Evolutionary conservation across 768 basidiomycete species (phyloP).

Genomic region (Cystofilobasidium capitatum): DNA sequence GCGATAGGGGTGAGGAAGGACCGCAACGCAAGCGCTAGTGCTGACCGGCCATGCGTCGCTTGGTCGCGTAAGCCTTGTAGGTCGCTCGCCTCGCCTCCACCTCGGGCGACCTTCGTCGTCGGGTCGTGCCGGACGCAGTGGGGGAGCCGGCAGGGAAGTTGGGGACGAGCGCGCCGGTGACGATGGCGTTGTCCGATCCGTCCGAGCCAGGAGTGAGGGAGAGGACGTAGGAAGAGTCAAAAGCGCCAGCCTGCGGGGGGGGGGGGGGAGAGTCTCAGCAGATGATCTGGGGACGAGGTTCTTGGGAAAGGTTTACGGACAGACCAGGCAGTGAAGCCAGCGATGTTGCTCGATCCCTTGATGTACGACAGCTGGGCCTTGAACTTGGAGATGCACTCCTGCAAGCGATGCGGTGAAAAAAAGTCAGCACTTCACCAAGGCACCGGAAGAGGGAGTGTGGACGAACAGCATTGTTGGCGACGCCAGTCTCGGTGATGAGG

Average conservation of each 20-base stretch:
- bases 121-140: background rate
- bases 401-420: no score
- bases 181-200: slow-evolving; percentile 12
- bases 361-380: slow-evolving; percentile 45
- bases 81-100: background rate
- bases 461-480: slow-evolving; percentile 49
- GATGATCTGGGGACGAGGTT: slow-evolving; percentile 15
- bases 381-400: slow-evolving; percentile 45
- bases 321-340: slow-evolving; percentile 44
- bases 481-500: slow-evolving; percentile 55
- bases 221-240: slow-evolving; percentile 48
- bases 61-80: background rate
- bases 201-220: slow-evolving; percentile 47
- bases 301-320: slow-evolving; percentile 31
- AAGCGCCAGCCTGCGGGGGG: slow-evolving; percentile 42
- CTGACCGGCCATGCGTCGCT: background rate
- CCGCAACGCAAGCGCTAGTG: background rate
- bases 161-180: background rate
- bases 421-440: slow-evolving; percentile 43
- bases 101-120: background rate
- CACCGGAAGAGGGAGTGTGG: slow-evolving; percentile 43
- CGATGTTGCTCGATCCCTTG: slow-evolving; percentile 42
- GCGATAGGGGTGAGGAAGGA: background rate
- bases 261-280: background rate
- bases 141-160: slow-evolving; percentile 7